Evolutionary conservation across 208 protist genomes (phyloP).

Genomic region (Acanthamoeba healyi): DNA sequence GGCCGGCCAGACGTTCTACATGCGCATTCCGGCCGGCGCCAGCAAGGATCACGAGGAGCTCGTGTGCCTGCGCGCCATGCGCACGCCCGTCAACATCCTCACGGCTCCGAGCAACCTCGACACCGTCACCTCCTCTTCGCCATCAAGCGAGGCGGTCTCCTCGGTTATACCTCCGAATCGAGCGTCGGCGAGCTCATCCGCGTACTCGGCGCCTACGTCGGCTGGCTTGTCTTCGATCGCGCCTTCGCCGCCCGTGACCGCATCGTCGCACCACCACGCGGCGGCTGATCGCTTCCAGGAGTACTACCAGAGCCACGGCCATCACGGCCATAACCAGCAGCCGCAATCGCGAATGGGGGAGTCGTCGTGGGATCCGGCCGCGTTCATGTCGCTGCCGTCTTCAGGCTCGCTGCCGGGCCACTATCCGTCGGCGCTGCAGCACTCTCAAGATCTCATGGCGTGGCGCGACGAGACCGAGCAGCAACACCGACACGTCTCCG

Average conservation of each 20-base stretch:
- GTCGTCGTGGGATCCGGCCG: neutral
- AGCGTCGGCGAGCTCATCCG: neutral
- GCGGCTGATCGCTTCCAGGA: no score
- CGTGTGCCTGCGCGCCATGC: constrained; percentile 41
- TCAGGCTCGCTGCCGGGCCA: neutral
- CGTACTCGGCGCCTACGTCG: neutral
- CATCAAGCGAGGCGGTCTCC: neutral
- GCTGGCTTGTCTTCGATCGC: neutral
- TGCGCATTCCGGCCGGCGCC: constrained; percentile 19
- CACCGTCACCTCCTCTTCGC: neutral
- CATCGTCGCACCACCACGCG: neutral
- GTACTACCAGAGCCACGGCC: neutral
- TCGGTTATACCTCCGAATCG: neutral
- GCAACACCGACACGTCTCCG: neutral
- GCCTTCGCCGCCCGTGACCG: neutral
- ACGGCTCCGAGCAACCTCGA: neutral
- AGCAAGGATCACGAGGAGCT: constrained; percentile 59
- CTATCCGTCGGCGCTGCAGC: constrained; percentile 7
- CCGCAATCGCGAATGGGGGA: neutral
- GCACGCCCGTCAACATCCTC: constrained; percentile 59
- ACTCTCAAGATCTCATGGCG: neutral
- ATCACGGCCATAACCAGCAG: neutral
- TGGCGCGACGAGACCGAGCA: constrained; percentile 1
- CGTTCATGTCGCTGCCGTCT: neutral
- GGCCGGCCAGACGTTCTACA: constrained; percentile 60